A percentile compares a stretch with the other conserved stretches of the same genome.
These are phyloP conservation scores for Omphalotus guepiniiformis DNA, from an alignment of 768 basidiomycete species.

Conservation along the genomic window DNA sequence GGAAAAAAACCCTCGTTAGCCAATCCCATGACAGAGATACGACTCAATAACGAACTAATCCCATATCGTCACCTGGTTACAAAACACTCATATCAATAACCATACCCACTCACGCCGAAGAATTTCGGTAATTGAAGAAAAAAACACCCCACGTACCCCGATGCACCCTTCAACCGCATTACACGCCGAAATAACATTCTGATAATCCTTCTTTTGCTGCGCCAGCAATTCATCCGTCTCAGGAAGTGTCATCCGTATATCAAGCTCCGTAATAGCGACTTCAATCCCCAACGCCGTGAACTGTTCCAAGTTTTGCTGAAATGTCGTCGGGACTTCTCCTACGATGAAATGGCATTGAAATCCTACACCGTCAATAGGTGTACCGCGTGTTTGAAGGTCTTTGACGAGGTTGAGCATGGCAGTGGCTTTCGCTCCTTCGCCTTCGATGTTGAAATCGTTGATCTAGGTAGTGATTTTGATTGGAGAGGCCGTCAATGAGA, in stretches of 20 bases:
- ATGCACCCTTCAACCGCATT: constrained; percentile 20
- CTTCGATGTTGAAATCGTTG: constrained; percentile 27
- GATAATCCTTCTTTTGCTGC: constrained; percentile 40
- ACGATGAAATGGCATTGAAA: constrained; percentile 42
- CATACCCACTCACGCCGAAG: too few relatives aligned
- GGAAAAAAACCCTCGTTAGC: not conserved
- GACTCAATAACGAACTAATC: constrained; percentile 6
- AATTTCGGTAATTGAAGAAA: too few relatives aligned
- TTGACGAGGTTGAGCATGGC: constrained; percentile 39
- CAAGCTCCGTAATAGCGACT: constrained; percentile 47
- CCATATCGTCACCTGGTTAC: constrained; percentile 10
- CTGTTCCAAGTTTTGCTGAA: constrained; percentile 32
- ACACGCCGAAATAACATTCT: constrained; percentile 37
- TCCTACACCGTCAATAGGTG: constrained; percentile 46
- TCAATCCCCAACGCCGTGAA: constrained; percentile 45
- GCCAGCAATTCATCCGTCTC: constrained; percentile 28
- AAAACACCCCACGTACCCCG: constrained; percentile 15
- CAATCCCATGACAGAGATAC: not conserved
- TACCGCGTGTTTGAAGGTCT: constrained; percentile 30
- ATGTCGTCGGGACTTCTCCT: constrained; percentile 31
- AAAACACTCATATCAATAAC: not conserved
- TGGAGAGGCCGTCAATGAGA: not conserved
- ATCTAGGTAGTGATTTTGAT: constrained; percentile 12
- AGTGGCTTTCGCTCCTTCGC: constrained; percentile 35
- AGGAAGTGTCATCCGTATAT: constrained; percentile 41